Evolutionary conservation across 2,329 filamentous ascomycete species (phyloP), one percentile per base, ranked within the genome.

Genomic region (Curvularia verruculosa): DNA sequence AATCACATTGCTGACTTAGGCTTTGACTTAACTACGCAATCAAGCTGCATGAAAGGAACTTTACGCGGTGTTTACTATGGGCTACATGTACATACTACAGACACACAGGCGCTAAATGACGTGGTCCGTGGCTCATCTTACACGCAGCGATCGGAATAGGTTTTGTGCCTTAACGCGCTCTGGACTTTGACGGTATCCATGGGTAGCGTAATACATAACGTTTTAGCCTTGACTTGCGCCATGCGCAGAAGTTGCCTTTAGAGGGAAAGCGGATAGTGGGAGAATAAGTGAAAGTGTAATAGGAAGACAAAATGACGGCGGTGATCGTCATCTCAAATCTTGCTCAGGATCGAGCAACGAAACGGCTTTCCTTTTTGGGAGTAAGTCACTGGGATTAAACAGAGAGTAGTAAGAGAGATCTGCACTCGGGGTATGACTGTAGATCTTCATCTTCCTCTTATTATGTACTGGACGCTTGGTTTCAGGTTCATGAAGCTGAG

Each of bases 391-490:
- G n/a, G 28, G 12, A n/a, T 15, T 12, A 15, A 2, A n/a, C 3
- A 6, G 31, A 15, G 7, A 5, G 13, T 6, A 36, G 34, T 2
- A 6, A 34, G 15, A 18, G 15, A n/a, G 34, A 36, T 36, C 34
- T n/a, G 5, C 34, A 18, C 18, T 18, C 6, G 34, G 15, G 34
- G 18, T 40, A 8, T 23, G 24, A 2, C 10, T 36, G 45, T 21
- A 47, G 45, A 47, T 47, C 45, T 18, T 47, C 28, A 36, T 47
- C 37, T 39, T 41, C 24, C 18, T 37, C 36, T 19, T 26, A 12
- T 6, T 15, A 28, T 8, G 26, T 9, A 19, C 9, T 31, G 15
- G 24, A 13, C 9, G 3, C 19, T 18, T 29, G n/a, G 46, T 49
- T 49, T 49, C 46, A 19, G 13, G 19, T 45, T 29, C 24, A 18